Conservation (phyloP, 768 basidiomycete genomes). For the Lyophyllum semitale region DNA sequence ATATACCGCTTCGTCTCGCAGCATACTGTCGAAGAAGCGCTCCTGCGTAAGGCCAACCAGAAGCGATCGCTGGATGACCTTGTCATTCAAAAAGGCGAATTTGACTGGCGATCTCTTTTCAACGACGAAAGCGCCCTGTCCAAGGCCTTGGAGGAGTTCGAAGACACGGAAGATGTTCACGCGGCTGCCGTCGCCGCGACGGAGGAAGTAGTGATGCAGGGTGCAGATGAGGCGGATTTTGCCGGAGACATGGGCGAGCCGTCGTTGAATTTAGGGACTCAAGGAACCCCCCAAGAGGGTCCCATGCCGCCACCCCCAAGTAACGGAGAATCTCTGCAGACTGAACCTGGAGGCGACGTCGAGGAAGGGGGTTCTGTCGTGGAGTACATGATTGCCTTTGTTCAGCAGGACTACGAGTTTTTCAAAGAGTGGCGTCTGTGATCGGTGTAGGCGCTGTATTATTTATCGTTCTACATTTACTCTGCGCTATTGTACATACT, state of each 20-base stretch:
- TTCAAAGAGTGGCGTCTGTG: conserved; percentile 75
- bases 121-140: conserved; percentile 66
- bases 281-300: conserved; percentile 4
- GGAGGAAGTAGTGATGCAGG: conserved; percentile 72
- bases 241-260: conserved; percentile 43
- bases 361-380: conserved; percentile 74
- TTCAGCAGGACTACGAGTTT: conserved; percentile 62
- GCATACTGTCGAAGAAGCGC: conserved; percentile 93
- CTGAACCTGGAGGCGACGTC: conserved; percentile 43
- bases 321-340: conserved; percentile 27
- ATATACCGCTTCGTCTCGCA: conserved; percentile 93
- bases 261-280: conserved; percentile 14
- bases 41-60: conserved; percentile 97
- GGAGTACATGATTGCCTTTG: conserved; percentile 82
- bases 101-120: conserved; percentile 90
- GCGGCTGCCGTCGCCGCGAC: conserved; percentile 78
- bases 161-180: conserved; percentile 84
- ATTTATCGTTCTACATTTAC: neutral
- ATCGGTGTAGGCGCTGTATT: conserved; percentile 1
- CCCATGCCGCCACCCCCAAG: conserved; percentile 15
- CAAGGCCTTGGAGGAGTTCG: conserved; percentile 78
- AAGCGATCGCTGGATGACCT: conserved; percentile 89
- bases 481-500: conserved; percentile 5
- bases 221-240: conserved; percentile 83
- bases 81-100: conserved; percentile 92